These are phyloP conservation scores for Dictyostelium intermedium DNA, from an alignment of 78 protist species.

Conservation along the genomic window DNA sequence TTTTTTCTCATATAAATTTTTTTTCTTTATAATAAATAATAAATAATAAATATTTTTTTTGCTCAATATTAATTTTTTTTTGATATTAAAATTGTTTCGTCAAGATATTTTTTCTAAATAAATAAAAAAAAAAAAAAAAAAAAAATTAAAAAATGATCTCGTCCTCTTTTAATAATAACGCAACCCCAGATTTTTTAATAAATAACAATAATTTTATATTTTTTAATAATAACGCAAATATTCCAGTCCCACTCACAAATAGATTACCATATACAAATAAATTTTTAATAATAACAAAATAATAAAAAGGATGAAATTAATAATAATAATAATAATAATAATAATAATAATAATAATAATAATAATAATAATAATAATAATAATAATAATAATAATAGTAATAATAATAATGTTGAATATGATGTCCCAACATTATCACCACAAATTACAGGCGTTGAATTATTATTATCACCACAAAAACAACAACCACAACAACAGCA, in stretches of 20 bases:
- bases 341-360: not conserved
- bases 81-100: not conserved
- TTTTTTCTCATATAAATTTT: not conserved
- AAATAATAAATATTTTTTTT: not conserved
- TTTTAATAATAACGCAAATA: constrained; percentile 6
- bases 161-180: not conserved
- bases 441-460: not conserved
- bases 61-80: no score
- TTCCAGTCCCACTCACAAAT: not conserved
- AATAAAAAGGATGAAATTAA: not conserved
- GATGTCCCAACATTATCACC: constrained; percentile 10
- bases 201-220: not conserved
- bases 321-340: not conserved
- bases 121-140: no score
- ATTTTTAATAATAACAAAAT: not conserved
- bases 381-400: not conserved
- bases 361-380: not conserved
- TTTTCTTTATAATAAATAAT: not conserved
- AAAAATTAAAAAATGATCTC: not conserved
- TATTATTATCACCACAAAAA: not conserved
- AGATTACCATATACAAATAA: not conserved
- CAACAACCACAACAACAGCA: not conserved
- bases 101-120: no score
- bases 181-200: constrained; percentile 8
- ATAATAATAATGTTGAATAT: not conserved